These are phyloP conservation scores for Cicer pinnatifidum DNA, from an alignment of 306 rosid species.

Conservation along the genomic window DNA sequence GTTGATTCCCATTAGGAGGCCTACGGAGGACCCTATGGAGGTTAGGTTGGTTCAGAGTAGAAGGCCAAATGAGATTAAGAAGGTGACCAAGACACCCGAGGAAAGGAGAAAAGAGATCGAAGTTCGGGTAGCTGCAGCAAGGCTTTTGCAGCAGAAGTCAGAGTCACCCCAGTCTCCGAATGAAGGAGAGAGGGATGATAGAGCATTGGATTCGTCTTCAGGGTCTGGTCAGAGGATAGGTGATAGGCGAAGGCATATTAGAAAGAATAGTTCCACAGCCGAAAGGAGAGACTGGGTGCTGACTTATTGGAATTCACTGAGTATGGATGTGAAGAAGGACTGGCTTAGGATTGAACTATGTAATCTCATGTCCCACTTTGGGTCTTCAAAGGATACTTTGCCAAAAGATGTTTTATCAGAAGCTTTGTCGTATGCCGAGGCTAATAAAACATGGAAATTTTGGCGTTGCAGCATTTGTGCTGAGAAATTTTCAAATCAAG, in stretches of 20 bases:
- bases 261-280: constrained; percentile 65
- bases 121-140: constrained; percentile 96
- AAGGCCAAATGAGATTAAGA: constrained; percentile 96
- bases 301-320: constrained; percentile 73
- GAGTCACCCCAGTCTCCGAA: constrained; percentile 61
- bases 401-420: constrained; percentile 66
- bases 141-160: constrained; percentile 91
- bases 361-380: constrained; percentile 72
- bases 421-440: constrained; percentile 72
- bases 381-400: constrained; percentile 67
- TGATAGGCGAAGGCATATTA: constrained; percentile 64
- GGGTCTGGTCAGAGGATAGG: constrained; percentile 67
- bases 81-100: constrained; percentile 84
- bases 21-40: constrained; percentile 95
- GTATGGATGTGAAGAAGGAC: constrained; percentile 69
- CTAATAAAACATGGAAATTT: constrained; percentile 76
- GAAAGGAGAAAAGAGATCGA: constrained; percentile 95
- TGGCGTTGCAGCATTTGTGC: constrained; percentile 83
- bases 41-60: constrained; percentile 70
- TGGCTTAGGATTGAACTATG: constrained; percentile 67
- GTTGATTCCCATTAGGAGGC: constrained; percentile 80
- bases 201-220: constrained; percentile 57
- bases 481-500: constrained; percentile 60
- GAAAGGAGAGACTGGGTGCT: constrained; percentile 82
- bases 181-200: constrained; percentile 67